Percentiles rank a stretch among this genome's conserved stretches.
phyloP scores from a whole-genome alignment of 2,329 filamentous ascomycete genomes.

The Coniochaeta pulveracea region DNA sequence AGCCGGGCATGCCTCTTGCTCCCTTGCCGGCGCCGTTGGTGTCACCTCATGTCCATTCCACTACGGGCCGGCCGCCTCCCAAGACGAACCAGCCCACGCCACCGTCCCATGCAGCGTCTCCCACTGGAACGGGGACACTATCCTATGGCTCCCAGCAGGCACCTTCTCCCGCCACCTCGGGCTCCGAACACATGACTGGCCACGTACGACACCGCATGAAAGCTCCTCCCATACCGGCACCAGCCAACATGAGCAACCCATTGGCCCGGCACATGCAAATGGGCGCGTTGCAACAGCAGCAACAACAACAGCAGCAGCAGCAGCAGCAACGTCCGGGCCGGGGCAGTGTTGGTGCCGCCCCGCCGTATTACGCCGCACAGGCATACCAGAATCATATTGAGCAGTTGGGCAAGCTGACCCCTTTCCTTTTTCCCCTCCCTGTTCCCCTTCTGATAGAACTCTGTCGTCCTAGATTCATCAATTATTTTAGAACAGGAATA shows the following conservation, averaged over 20 bases:
- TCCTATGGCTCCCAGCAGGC: conserved; percentile 36
- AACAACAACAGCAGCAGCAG: conserved; percentile 1
- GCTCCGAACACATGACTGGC: conserved; percentile 14
- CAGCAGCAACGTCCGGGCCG: conserved; percentile 16
- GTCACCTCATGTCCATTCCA: conserved; percentile 34
- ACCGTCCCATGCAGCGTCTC: conserved; percentile 59
- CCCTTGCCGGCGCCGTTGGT: conserved; percentile 31
- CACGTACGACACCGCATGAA: conserved; percentile 24
- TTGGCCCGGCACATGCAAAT: conserved; percentile 23
- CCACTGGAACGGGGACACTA: conserved; percentile 38
- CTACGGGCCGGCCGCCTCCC: conserved; percentile 49
- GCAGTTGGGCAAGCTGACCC: conserved; percentile 78
- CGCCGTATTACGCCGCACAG: conserved; percentile 73
- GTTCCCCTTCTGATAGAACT: conserved; percentile 37
- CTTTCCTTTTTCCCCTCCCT: conserved; percentile 29
- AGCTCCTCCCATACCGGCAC: conserved; percentile 18
- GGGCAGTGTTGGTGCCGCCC: conserved; percentile 27
- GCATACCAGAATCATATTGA: conserved; percentile 87
- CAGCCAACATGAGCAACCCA: conserved; percentile 7
- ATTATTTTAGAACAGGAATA: conserved; percentile 86
- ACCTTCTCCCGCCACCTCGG: conserved; percentile 24
- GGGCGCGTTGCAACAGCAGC: conserved; percentile 14
- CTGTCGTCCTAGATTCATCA: conserved; percentile 58
- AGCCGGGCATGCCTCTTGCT: conserved; percentile 33
- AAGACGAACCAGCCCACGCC: conserved; percentile 75